phyloP scores from a whole-genome alignment of 2,329 filamentous ascomycete species.

The Claviceps fusiformis region DNA sequence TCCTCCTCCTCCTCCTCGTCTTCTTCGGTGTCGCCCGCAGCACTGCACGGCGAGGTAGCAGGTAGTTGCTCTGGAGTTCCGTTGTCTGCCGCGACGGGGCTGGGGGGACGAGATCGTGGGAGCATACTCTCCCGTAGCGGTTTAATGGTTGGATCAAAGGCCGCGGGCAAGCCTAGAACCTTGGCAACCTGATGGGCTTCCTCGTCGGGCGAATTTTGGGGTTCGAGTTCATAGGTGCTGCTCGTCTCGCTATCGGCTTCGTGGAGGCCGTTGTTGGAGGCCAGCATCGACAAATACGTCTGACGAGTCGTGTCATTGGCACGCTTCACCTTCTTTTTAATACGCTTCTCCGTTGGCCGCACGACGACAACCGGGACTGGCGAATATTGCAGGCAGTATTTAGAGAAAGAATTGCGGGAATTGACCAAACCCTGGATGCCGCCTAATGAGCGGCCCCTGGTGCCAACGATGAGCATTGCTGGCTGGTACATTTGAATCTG shows the following conservation, averaged over 20 bases:
- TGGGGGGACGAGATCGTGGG: constrained; percentile 11
- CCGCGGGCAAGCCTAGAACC: constrained; percentile 47
- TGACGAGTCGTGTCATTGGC: constrained; percentile 61
- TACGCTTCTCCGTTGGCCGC: constrained; percentile 70
- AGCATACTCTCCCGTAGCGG: constrained; percentile 27
- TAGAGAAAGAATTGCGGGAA: constrained; percentile 68
- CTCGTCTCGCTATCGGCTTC: constrained; percentile 43
- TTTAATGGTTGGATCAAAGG: constrained; percentile 51
- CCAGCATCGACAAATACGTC: constrained; percentile 66
- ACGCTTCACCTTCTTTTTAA: constrained; percentile 82
- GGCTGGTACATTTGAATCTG: constrained; percentile 88
- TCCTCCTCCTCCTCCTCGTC: too few relatives aligned
- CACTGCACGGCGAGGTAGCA: constrained; percentile 19
- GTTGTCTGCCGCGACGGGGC: constrained; percentile 6
- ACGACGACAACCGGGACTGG: constrained; percentile 90
- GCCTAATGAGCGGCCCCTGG: constrained; percentile 68
- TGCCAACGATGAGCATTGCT: constrained; percentile 81
- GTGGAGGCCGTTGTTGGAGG: constrained; percentile 43
- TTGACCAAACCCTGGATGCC: constrained; percentile 78
- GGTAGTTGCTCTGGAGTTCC: constrained; percentile 10
- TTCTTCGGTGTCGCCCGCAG: constrained; percentile 26
- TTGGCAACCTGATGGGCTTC: constrained; percentile 52
- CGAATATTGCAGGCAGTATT: constrained; percentile 88
- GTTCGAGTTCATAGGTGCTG: constrained; percentile 40
- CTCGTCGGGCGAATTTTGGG: constrained; percentile 41